phyloP scores from a whole-genome alignment of 805 yeast genomes.

The Komagataella mondaviorum region DNA sequence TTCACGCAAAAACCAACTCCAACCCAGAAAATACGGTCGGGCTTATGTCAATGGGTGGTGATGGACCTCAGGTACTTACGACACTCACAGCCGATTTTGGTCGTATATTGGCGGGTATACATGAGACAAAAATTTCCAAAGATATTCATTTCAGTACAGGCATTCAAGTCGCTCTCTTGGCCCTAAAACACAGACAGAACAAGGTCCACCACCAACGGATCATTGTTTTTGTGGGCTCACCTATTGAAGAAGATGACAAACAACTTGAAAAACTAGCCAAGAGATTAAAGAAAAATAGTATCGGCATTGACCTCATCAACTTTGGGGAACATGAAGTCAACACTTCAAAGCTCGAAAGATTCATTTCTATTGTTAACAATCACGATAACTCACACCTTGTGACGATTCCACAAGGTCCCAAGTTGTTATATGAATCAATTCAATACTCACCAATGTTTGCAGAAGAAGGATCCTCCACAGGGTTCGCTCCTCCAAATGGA shows the following conservation, averaged over 20 bases:
- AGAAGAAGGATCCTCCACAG: conserved; percentile 43
- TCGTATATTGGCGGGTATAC: conserved; percentile 70
- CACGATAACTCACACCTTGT: conserved; percentile 74
- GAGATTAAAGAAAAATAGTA: conserved; percentile 83
- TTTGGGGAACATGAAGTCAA: conserved; percentile 83
- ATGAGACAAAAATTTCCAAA: conserved; percentile 65
- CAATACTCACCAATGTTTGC: conserved; percentile 63
- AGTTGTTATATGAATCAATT: conserved; percentile 69
- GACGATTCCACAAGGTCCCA: conserved; percentile 81
- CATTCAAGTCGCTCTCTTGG: conserved; percentile 86
- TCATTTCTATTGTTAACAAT: conserved; percentile 59
- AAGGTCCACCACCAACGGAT: conserved; percentile 86
- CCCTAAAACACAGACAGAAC: conserved; percentile 92
- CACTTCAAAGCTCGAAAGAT: conserved; percentile 66
- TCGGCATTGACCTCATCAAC: conserved; percentile 80
- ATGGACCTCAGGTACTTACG: conserved; percentile 74
- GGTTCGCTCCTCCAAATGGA: conserved; percentile 24
- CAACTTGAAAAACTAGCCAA: conserved; percentile 79
- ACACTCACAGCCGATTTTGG: conserved; percentile 85
- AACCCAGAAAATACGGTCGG: conserved; percentile 96
- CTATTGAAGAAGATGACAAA: conserved; percentile 53
- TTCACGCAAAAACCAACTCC: conserved; percentile 71
- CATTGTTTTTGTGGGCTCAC: conserved; percentile 81
- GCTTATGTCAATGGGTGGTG: conserved; percentile 76
- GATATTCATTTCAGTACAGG: conserved; percentile 60